A percentile compares a stretch with the other conserved stretches of the same genome.
Conservation (phyloP, 192 early-diverging fungal species). For the Thoreauomyces humboldtii region DNA sequence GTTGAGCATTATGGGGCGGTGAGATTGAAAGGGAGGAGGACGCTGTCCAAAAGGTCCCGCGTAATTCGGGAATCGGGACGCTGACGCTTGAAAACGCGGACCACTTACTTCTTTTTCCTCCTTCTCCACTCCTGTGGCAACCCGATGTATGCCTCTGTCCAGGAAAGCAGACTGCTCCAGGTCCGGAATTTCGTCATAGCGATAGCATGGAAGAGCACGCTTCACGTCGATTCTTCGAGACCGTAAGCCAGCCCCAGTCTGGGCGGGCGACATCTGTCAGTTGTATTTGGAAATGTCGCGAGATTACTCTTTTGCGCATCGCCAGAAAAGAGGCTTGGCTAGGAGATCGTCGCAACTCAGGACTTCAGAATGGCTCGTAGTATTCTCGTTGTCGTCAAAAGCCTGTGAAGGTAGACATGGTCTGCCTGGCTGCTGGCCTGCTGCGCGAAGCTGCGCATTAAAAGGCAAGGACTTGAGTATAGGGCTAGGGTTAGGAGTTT, state of each 20-base stretch:
- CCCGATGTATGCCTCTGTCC: conserved; percentile 57
- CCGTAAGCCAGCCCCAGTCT: conserved; percentile 29
- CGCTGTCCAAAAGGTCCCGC: no score
- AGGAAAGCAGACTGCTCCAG: conserved; percentile 71
- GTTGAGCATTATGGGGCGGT: no score
- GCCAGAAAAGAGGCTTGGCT: conserved; percentile 18
- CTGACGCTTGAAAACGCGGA: no score
- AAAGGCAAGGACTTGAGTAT: no score
- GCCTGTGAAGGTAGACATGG: no score
- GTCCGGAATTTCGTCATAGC: conserved; percentile 78
- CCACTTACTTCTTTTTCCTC: conserved; percentile 88
- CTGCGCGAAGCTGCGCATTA: no score
- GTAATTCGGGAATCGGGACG: no score
- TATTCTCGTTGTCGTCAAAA: conserved; percentile 21
- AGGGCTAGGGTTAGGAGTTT: no score
- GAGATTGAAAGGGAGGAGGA: no score
- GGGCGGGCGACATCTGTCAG: conserved; percentile 18
- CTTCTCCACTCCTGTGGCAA: conserved; percentile 95
- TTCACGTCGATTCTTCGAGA: conserved; percentile 84
- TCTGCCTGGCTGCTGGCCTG: no score
- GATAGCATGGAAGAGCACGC: conserved; percentile 76
- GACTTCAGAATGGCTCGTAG: background rate
- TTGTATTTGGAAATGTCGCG: conserved; percentile 19
- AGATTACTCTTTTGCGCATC: conserved; percentile 27
- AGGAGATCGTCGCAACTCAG: background rate